Conservation (phyloP, 768 basidiomycete species). For the Trametes sanguinea region DNA sequence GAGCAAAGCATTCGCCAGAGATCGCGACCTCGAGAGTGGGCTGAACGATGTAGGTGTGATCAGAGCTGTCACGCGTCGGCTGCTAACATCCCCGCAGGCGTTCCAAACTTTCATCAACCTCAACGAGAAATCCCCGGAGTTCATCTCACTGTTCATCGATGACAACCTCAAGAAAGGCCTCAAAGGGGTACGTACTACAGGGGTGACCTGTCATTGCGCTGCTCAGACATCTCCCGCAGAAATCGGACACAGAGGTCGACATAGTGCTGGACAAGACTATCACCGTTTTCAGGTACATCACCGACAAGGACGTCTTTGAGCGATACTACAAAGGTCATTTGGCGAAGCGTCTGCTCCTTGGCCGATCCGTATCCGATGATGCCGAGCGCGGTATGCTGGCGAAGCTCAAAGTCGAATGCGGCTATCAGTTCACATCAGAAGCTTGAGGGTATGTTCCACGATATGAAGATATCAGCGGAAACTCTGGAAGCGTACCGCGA, state of each 20-base stretch:
- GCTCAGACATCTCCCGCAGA: slow-evolving; percentile 49
- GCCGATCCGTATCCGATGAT: slow-evolving; percentile 93
- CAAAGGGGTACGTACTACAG: slow-evolving; percentile 70
- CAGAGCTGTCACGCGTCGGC: background rate
- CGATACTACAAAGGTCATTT: slow-evolving; percentile 97
- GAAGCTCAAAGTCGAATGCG: slow-evolving; percentile 95
- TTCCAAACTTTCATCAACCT: slow-evolving; percentile 90
- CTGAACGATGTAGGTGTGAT: slow-evolving; percentile 72
- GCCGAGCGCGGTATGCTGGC: slow-evolving; percentile 97
- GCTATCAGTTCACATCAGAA: slow-evolving; percentile 97
- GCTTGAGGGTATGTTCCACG: slow-evolving; percentile 98
- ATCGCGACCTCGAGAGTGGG: slow-evolving; percentile 76
- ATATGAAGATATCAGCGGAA: slow-evolving; percentile 88
- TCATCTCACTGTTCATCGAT: slow-evolving; percentile 95
- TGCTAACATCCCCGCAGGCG: slow-evolving; percentile 52
- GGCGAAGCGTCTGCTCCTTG: slow-evolving; percentile 84
- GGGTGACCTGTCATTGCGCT: background rate
- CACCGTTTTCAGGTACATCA: slow-evolving; percentile 89
- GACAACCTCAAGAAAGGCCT: slow-evolving; percentile 94
- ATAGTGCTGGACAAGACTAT: slow-evolving; percentile 92
- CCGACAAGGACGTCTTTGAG: slow-evolving; percentile 97
- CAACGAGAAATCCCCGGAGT: slow-evolving; percentile 88
- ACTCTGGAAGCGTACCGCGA: slow-evolving; percentile 73
- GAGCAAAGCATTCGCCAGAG: slow-evolving; percentile 65
- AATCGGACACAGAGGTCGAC: slow-evolving; percentile 93